These are phyloP conservation scores for Avena atlantica DNA, from an alignment of 176 grass and related monocot species.

Conservation along the genomic window DNA sequence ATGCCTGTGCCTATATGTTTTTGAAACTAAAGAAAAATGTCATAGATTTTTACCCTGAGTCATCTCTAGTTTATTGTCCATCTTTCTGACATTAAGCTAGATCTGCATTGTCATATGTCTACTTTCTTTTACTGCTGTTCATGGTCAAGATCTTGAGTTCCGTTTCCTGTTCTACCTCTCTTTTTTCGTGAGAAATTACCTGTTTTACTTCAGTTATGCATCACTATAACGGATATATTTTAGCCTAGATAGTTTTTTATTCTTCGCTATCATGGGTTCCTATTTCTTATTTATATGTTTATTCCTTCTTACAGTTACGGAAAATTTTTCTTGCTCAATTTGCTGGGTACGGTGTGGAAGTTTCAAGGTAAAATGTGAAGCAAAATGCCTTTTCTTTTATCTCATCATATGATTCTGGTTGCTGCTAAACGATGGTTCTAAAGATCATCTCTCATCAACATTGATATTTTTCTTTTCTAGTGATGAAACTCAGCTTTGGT, in stretches of 20 bases:
- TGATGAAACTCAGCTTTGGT: neutral
- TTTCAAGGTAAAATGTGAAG: constrained; percentile 72
- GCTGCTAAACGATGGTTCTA: neutral
- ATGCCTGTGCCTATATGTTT: neutral
- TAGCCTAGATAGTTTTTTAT: constrained; percentile 16
- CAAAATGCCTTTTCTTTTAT: constrained; percentile 21
- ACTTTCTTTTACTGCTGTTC: constrained; percentile 19
- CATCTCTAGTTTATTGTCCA: constrained; percentile 6
- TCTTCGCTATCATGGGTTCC: neutral
- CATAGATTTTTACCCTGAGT: neutral
- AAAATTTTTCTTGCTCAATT: constrained; percentile 94
- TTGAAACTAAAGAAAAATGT: neutral
- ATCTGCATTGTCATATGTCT: constrained; percentile 16
- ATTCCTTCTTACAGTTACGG: constrained; percentile 76
- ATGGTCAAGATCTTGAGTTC: constrained; percentile 17
- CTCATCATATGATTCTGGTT: constrained; percentile 6
- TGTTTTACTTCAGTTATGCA: constrained; percentile 29
- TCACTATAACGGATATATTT: constrained; percentile 12
- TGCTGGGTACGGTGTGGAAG: constrained; percentile 86
- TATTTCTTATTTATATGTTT: constrained; percentile 37
- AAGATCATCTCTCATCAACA: neutral
- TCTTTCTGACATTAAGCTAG: constrained; percentile 5
- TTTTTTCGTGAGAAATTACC: constrained; percentile 1
- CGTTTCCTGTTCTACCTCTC: neutral
- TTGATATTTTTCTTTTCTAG: constrained; percentile 9